phyloP scores from a whole-genome alignment of 805 yeast species.

The Teunomyces panamensis region DNA sequence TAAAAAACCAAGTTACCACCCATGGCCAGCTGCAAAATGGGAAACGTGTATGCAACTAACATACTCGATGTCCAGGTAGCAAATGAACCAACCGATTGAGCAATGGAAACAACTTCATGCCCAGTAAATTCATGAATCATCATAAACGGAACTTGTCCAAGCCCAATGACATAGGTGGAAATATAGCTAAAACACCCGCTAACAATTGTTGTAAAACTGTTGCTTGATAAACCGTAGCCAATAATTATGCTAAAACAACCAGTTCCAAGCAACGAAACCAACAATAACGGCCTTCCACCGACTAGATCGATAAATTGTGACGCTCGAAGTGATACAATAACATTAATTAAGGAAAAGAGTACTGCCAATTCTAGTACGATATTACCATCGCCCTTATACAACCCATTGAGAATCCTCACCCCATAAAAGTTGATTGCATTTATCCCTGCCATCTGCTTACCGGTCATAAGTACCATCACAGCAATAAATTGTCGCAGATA shows the following conservation, averaged over 20 bases:
- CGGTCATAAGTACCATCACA: slow-evolving; percentile 33
- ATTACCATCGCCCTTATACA: slow-evolving; percentile 11
- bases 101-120: slow-evolving; percentile 30
- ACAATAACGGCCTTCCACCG: slow-evolving; percentile 26
- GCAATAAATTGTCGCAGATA: slow-evolving; percentile 29
- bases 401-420: slow-evolving; percentile 15
- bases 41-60: slow-evolving; percentile 31
- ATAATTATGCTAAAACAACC: slow-evolving; percentile 23
- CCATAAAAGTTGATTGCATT: slow-evolving; percentile 25
- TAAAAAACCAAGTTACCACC: slow-evolving; percentile 27
- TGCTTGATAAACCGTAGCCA: slow-evolving; percentile 21
- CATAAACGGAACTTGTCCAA: slow-evolving; percentile 38
- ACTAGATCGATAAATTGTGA: slow-evolving; percentile 17
- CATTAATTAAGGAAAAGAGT: slow-evolving; percentile 16
- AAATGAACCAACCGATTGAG: slow-evolving; percentile 35
- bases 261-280: slow-evolving; percentile 22
- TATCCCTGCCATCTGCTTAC: slow-evolving; percentile 33
- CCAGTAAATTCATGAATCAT: slow-evolving; percentile 35
- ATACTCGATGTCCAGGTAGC: slow-evolving; percentile 36
- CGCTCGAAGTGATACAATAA: slow-evolving; percentile 12
- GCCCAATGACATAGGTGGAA: slow-evolving; percentile 32
- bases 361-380: slow-evolving; percentile 17
- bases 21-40: slow-evolving; percentile 21
- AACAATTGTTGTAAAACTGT: slow-evolving; percentile 13
- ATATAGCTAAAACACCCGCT: slow-evolving; percentile 32